Percentiles rank a stretch among this genome's conserved stretches.
These are phyloP conservation scores for Wolfiporia cocos DNA, from an alignment of 1,284 basidiomycete species.

Conservation along the genomic window DNA sequence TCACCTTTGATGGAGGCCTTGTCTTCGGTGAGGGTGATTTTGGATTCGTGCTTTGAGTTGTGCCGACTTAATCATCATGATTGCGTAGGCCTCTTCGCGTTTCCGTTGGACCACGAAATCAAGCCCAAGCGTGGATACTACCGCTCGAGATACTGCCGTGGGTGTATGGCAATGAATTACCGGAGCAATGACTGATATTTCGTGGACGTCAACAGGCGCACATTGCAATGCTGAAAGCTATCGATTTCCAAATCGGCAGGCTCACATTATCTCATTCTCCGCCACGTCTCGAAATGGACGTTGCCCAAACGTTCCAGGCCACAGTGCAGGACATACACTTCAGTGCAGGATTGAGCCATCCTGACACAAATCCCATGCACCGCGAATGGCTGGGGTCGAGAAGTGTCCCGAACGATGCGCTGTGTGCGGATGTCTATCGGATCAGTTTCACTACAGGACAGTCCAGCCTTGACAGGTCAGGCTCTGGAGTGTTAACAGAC, in stretches of 20 bases:
- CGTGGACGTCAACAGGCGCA: conserved; percentile 15
- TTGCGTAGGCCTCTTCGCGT: conserved; percentile 18
- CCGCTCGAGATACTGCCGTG: conserved; percentile 2
- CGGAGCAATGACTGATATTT: no score
- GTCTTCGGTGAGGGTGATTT: conserved; percentile 31
- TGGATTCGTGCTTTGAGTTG: background rate
- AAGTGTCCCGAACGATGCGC: conserved; percentile 24
- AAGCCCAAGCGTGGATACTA: conserved; percentile 11
- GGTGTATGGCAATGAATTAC: no score
- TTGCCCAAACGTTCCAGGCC: conserved; percentile 32
- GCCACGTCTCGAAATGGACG: conserved; percentile 6
- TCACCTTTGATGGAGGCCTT: conserved; percentile 33
- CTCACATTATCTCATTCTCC: conserved; percentile 19
- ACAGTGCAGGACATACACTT: conserved; percentile 34
- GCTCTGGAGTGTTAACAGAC: conserved; percentile 20
- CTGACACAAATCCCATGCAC: conserved; percentile 39
- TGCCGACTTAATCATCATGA: background rate
- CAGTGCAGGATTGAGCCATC: conserved; percentile 40
- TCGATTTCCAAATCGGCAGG: conserved; percentile 21
- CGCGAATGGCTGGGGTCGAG: conserved; percentile 45
- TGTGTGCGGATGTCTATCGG: conserved; percentile 43
- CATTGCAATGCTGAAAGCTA: conserved; percentile 20
- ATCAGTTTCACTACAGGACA: conserved; percentile 36
- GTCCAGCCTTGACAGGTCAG: conserved; percentile 25
- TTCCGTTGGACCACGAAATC: conserved; percentile 17